Percentiles rank a stretch among this genome's conserved stretches.
These are phyloP conservation scores for Parathielavia appendiculata DNA, from an alignment of 495 filamentous ascomycete genomes.

Conservation along the genomic window DNA sequence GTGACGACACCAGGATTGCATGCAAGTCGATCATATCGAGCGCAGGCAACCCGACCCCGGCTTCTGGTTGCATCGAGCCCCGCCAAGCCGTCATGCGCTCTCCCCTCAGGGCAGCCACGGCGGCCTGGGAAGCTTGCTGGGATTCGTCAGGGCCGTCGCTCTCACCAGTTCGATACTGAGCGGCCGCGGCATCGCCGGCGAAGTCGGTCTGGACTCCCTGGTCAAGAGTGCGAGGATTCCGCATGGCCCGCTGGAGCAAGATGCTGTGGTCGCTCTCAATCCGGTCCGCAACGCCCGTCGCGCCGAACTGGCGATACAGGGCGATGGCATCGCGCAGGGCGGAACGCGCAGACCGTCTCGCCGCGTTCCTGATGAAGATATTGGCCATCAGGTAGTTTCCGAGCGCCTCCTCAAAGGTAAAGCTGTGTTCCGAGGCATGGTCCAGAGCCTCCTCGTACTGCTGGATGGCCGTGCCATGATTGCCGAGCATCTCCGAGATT, in stretches of 20 bases:
- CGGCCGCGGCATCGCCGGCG: slow-evolving; percentile 54
- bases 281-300: slow-evolving; percentile 65
- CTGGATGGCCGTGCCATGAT: slow-evolving; percentile 57
- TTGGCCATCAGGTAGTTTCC: slow-evolving; percentile 72
- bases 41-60: slow-evolving; percentile 48
- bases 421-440: slow-evolving; percentile 71
- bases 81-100: slow-evolving; percentile 64
- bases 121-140: slow-evolving; percentile 42
- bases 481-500: slow-evolving; percentile 57
- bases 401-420: slow-evolving; percentile 74
- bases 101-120: slow-evolving; percentile 48
- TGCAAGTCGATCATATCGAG: slow-evolving; percentile 83
- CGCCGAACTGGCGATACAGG: slow-evolving; percentile 69
- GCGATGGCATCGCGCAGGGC: slow-evolving; percentile 67
- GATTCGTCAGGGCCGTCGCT: slow-evolving; percentile 57
- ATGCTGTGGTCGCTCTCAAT: slow-evolving; percentile 67
- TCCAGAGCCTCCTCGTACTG: slow-evolving; percentile 74
- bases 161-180: slow-evolving; percentile 47
- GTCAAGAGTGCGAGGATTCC: slow-evolving; percentile 58
- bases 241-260: slow-evolving; percentile 61
- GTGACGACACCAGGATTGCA: slow-evolving; percentile 80
- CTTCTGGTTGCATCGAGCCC: slow-evolving; percentile 43
- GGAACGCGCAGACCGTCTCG: slow-evolving; percentile 66
- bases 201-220: slow-evolving; percentile 70
- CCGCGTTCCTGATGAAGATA: slow-evolving; percentile 64